These are phyloP conservation scores for Alnus rubra DNA, from an alignment of 306 rosid genomes.

Conservation along the genomic window DNA sequence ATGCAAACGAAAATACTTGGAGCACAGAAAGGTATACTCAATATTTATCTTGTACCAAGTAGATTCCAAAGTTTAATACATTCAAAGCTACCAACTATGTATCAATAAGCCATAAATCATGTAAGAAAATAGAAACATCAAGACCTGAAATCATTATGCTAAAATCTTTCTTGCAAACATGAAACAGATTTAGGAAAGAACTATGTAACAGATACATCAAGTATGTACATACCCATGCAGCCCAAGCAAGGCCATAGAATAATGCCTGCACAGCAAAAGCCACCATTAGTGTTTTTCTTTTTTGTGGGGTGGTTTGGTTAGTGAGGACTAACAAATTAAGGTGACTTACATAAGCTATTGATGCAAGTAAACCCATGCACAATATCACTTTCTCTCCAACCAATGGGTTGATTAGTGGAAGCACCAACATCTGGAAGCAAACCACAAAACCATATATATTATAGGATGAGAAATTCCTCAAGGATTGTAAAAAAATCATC, in stretches of 20 bases:
- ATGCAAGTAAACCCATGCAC: slow-evolving; percentile 65
- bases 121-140: not conserved
- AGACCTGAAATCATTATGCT: too few species aligned
- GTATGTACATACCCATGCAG: slow-evolving; percentile 65
- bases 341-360: slow-evolving; percentile 75
- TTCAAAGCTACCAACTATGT: not conserved
- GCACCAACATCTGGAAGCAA: slow-evolving; percentile 55
- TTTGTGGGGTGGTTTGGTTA: not conserved
- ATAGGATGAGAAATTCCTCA: not conserved
- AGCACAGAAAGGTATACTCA: not conserved
- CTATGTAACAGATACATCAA: not conserved
- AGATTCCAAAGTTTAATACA: not conserved
- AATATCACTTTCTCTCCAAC: slow-evolving; percentile 79
- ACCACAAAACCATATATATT: slow-evolving; percentile 13
- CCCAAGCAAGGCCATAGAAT: slow-evolving; percentile 90
- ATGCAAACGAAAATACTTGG: too few species aligned
- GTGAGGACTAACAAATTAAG: slow-evolving; percentile 2
- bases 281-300: not conserved
- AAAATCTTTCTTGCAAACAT: too few species aligned
- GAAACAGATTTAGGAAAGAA: not conserved
- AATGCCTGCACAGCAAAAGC: slow-evolving; percentile 51
- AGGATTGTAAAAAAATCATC: not conserved
- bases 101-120: not conserved
- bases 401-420: slow-evolving; percentile 75
- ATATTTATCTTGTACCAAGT: not conserved